These are phyloP conservation scores for Mycena amicta DNA, from an alignment of 768 basidiomycete genomes.

Conservation along the genomic window DNA sequence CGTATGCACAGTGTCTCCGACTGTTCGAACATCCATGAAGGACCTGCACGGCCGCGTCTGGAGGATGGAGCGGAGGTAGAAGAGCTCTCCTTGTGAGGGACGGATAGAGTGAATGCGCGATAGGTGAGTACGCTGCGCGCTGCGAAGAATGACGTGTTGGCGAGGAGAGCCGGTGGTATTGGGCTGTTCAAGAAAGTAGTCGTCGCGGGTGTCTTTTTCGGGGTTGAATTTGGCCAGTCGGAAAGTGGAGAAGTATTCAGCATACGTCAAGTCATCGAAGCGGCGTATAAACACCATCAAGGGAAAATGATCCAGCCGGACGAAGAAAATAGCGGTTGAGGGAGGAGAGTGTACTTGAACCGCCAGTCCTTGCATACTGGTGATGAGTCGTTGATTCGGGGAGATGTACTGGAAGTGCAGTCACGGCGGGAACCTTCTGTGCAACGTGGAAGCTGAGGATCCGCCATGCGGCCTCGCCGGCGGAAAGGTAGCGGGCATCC, in stretches of 20 bases:
- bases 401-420: slow-evolving; percentile 36
- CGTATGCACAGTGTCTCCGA: neutral
- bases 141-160: neutral
- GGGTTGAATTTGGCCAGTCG: neutral
- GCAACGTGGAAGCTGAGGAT: slow-evolving; percentile 38
- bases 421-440: slow-evolving; percentile 36
- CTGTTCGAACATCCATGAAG: neutral
- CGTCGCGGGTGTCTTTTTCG: neutral
- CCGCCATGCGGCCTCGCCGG: slow-evolving; percentile 38
- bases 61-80: no score
- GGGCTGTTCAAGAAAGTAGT: neutral
- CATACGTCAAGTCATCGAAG: neutral
- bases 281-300: neutral
- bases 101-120: slow-evolving; percentile 24
- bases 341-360: slow-evolving; percentile 18
- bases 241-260: no score
- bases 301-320: neutral
- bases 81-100: no score
- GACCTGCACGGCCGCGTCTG: slow-evolving; percentile 20
- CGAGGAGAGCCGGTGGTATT: neutral
- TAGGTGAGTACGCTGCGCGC: slow-evolving; percentile 8
- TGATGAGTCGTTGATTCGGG: slow-evolving; percentile 9
- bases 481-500: slow-evolving; percentile 36
- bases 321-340: no score
- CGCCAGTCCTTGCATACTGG: slow-evolving; percentile 25